Percentiles rank a stretch among this genome's conserved stretches.
phyloP scores from a whole-genome alignment of 1,139 yeast genomes.

The Sugiyamaella castrensis region DNA sequence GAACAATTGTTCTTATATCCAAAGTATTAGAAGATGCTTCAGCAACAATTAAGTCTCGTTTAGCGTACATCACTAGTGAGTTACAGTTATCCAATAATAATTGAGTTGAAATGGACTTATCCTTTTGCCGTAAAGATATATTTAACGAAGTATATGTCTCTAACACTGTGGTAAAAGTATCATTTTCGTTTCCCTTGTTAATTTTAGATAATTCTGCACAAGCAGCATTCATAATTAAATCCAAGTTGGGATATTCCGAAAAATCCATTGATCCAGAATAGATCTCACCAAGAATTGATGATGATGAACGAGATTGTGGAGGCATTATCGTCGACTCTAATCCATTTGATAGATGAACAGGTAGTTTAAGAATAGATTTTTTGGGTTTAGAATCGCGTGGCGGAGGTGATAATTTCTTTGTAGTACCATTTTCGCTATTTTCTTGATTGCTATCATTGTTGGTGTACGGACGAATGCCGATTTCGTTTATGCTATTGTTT shows the following conservation, averaged over 20 bases:
- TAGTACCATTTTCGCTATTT: background rate
- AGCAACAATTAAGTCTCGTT: conserved; percentile 23
- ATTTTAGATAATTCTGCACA: conserved; percentile 18
- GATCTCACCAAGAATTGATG: conserved; percentile 21
- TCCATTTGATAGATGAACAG: too few relatives aligned
- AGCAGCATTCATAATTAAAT: conserved; percentile 25
- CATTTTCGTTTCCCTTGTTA: conserved; percentile 7
- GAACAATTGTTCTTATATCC: conserved; percentile 24
- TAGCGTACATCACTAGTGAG: conserved; percentile 21
- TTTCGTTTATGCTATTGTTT: too few relatives aligned
- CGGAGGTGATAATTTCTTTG: conserved; percentile 1
- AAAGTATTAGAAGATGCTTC: conserved; percentile 20
- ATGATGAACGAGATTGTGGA: background rate
- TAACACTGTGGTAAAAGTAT: conserved; percentile 11
- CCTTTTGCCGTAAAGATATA: conserved; percentile 20
- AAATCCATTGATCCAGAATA: conserved; percentile 23
- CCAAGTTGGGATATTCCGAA: conserved; percentile 18
- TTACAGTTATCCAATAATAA: conserved; percentile 20
- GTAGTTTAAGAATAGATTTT: conserved; percentile 7
- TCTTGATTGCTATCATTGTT: background rate
- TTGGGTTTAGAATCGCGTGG: conserved; percentile 1
- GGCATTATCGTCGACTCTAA: background rate
- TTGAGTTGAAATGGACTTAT: conserved; percentile 22
- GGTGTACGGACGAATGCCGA: too few relatives aligned
- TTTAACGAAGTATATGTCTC: conserved; percentile 26